A percentile compares a stretch with the other conserved stretches of the same genome.
These are phyloP conservation scores for Acmispon strigosus DNA, from an alignment of 306 rosid species.

Conservation along the genomic window DNA sequence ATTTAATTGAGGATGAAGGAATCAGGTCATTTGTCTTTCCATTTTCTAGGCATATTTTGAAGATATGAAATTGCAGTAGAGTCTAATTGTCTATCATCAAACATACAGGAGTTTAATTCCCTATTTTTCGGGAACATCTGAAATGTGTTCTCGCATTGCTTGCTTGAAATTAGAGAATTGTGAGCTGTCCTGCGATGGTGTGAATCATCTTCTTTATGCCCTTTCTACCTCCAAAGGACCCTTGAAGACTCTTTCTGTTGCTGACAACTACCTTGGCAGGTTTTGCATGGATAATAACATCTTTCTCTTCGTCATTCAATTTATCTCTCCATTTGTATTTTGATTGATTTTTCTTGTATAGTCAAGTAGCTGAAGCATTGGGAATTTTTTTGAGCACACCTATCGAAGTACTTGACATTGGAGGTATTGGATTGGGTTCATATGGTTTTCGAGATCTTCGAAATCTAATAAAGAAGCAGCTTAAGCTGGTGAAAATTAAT, in stretches of 20 bases:
- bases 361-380: slow-evolving; percentile 63
- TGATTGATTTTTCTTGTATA: slow-evolving; percentile 34
- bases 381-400: slow-evolving; percentile 49
- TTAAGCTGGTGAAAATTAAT: slow-evolving; percentile 55
- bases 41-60: slow-evolving; percentile 15
- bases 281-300: slow-evolving; percentile 29
- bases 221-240: slow-evolving; percentile 49
- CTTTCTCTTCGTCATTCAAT: slow-evolving; percentile 4
- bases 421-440: slow-evolving; percentile 62
- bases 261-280: slow-evolving; percentile 87
- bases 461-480: slow-evolving; percentile 36
- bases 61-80: slow-evolving; percentile 6
- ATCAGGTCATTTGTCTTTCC: slow-evolving; percentile 50
- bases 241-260: slow-evolving; percentile 74
- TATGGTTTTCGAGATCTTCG: slow-evolving; percentile 64
- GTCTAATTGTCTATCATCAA: slow-evolving; percentile 28
- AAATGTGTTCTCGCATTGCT: slow-evolving; percentile 37
- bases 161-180: slow-evolving; percentile 63
- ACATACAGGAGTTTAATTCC: slow-evolving; percentile 69
- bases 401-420: slow-evolving; percentile 50
- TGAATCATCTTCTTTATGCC: slow-evolving; percentile 44
- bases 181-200: slow-evolving; percentile 60
- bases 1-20: slow-evolving; percentile 70
- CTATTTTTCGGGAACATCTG: slow-evolving; percentile 46
- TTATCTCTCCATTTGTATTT: slow-evolving; percentile 19